These are phyloP conservation scores for Lasiosphaeria miniovina DNA, from an alignment of 495 filamentous ascomycete species.

Conservation along the genomic window DNA sequence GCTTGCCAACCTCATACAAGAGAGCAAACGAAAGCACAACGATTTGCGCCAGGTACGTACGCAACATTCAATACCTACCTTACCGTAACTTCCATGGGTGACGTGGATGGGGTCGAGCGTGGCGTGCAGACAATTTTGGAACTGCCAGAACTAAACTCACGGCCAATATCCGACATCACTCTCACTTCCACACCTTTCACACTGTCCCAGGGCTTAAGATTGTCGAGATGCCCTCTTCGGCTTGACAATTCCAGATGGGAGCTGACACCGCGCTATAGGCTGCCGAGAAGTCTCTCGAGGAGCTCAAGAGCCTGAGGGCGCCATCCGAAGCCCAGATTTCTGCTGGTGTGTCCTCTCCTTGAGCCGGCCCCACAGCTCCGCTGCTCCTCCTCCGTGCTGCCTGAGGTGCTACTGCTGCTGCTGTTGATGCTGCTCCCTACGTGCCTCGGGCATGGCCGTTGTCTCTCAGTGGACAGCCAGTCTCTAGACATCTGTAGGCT, in stretches of 20 bases:
- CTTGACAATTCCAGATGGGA: not conserved
- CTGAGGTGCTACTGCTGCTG: not conserved
- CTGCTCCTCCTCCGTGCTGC: not conserved
- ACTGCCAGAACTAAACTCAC: too few species aligned
- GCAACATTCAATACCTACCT: not conserved
- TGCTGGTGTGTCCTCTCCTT: slow-evolving; percentile 57
- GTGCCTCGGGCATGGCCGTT: too few species aligned
- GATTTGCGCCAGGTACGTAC: slow-evolving; percentile 76
- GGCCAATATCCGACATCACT: too few species aligned
- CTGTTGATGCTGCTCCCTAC: not conserved
- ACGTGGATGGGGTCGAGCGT: too few species aligned
- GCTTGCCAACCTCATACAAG: slow-evolving; percentile 88
- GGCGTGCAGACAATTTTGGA: too few species aligned
- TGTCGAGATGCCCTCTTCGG: too few species aligned
- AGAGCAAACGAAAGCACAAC: slow-evolving; percentile 88
- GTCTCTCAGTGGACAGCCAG: too few species aligned
- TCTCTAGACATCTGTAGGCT: slow-evolving; percentile 3
- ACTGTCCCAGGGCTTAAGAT: not conserved
- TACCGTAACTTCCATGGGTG: too few species aligned
- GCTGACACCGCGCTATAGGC: slow-evolving; percentile 54
- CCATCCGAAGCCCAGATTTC: slow-evolving; percentile 80
- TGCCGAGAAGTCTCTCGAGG: slow-evolving; percentile 88
- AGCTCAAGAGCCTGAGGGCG: slow-evolving; percentile 74
- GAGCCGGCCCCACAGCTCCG: not conserved
- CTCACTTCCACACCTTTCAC: not conserved